Base-by-base conservation (phyloP, 73 alveolate genomes). In the Tetrahymena malaccensis region DNA sequence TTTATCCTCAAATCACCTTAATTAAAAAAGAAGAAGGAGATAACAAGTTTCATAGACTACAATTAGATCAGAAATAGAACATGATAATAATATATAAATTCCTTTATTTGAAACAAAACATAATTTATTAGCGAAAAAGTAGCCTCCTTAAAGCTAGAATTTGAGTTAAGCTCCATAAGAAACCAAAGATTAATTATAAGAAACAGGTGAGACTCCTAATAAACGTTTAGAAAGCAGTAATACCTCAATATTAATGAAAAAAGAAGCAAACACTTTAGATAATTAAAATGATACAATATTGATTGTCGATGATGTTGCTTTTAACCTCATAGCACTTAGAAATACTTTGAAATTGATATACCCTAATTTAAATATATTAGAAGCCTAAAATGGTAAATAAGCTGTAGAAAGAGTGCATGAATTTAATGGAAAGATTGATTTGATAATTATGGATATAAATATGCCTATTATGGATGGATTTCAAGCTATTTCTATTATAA, bases 391-490 rank as follows among this genome's bases (percentile, higher is more conserved):
- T n/a, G 89, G 89, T 4, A 70, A 70, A 70, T 31, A 70, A 70
- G 89, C 89, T 70, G 37, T 70, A 11, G 89, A 70, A n/a, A 70
- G 1, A 70, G 89, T 70, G 40, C 89, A 70, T 70, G 89, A 70
- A n/a, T 22, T 8, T 33, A 70, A 70, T 70, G 89, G 89, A 31
- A 70, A 31, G 31, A 70, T 70, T 70, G 89, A 70, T 50, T 27
- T 94, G 34, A 50, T 94, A 55, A 55, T 94, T 27, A 50, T 94
- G 96, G 96, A 94, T 55, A 94, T 94, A 1, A 94, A 94, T 55
- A 94, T 94, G 96, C 96, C 96, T 25, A 55, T 94, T 0, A 94
- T 50, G 94, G 96, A 94, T 55, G 96, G 96, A 4, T 70, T 70
- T 31, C 25, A 70, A 70, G 89, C 89, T 1, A 70, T 70, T 7